phyloP scores from a whole-genome alignment of 345 rosid genomes.

The Litchi chinensis region DNA sequence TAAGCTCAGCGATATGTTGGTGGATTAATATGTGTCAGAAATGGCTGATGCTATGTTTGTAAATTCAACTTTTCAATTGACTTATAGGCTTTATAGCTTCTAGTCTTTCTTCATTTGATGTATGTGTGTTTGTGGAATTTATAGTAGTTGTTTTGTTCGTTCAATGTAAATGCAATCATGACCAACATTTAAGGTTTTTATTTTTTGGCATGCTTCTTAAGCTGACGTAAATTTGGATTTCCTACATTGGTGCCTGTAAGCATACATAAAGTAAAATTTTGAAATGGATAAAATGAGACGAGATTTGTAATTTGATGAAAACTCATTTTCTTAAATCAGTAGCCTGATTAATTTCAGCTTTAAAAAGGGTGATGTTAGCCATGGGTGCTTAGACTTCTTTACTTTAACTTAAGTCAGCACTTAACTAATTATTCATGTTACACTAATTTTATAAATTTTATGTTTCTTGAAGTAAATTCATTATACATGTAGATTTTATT shows the following conservation, averaged over 20 bases:
- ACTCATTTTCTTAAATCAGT: background rate
- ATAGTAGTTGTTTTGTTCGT: background rate
- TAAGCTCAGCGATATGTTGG: conserved; percentile 59
- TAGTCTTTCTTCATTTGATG: background rate
- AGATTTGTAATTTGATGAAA: background rate
- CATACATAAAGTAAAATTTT: no score
- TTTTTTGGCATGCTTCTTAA: background rate
- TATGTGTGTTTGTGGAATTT: background rate
- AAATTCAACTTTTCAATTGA: background rate
- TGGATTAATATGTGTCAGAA: conserved; percentile 11
- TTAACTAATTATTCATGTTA: no score
- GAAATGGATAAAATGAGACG: no score
- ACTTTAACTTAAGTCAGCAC: no score
- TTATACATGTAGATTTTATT: no score
- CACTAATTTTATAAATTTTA: no score
- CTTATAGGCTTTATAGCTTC: background rate
- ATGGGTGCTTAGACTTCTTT: no score
- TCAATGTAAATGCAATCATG: background rate
- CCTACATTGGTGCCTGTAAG: background rate
- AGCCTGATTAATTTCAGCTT: no score
- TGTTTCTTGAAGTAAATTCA: no score
- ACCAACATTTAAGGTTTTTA: background rate
- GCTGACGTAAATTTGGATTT: background rate
- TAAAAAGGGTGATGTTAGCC: no score
- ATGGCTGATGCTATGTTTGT: background rate